phyloP scores from a whole-genome alignment of 192 early-diverging fungal genomes.

The Diversispora epigaea region DNA sequence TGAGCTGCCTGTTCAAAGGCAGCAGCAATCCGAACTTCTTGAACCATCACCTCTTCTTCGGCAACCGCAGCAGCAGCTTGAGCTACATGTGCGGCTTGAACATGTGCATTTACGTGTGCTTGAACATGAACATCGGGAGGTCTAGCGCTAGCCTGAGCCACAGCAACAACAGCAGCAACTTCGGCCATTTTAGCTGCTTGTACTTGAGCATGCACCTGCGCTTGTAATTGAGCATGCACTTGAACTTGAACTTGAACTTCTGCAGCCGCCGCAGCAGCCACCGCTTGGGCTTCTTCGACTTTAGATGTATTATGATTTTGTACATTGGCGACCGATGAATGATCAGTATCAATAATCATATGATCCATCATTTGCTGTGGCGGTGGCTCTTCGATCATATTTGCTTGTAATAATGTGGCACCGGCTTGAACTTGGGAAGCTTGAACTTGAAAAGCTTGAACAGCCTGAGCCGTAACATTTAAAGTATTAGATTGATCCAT shows the following conservation, averaged over 20 bases:
- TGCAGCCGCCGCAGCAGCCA: background rate
- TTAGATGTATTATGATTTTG: background rate
- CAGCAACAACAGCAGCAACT: background rate
- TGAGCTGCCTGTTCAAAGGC: background rate
- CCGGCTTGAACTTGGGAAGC: background rate
- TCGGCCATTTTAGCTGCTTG: background rate
- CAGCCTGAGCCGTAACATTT: background rate
- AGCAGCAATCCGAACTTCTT: background rate
- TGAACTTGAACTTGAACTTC: conserved; percentile 19
- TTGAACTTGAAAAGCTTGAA: background rate
- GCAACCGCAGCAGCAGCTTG: background rate
- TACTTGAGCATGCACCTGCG: conserved; percentile 2
- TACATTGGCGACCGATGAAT: background rate
- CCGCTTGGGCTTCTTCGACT: background rate
- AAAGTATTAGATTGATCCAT: background rate
- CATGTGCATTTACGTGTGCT: background rate
- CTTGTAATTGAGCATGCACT: conserved; percentile 9
- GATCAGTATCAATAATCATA: background rate
- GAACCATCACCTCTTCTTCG: background rate
- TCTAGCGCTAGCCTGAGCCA: background rate
- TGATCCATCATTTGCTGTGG: background rate
- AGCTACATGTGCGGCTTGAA: too few species aligned
- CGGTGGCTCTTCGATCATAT: background rate
- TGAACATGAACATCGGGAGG: background rate
- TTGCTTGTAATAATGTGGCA: background rate